A percentile compares a stretch with the other conserved stretches of the same genome.
phyloP scores from a whole-genome alignment of 345 rosid species.

The Psidium friedrichsthalianum region DNA sequence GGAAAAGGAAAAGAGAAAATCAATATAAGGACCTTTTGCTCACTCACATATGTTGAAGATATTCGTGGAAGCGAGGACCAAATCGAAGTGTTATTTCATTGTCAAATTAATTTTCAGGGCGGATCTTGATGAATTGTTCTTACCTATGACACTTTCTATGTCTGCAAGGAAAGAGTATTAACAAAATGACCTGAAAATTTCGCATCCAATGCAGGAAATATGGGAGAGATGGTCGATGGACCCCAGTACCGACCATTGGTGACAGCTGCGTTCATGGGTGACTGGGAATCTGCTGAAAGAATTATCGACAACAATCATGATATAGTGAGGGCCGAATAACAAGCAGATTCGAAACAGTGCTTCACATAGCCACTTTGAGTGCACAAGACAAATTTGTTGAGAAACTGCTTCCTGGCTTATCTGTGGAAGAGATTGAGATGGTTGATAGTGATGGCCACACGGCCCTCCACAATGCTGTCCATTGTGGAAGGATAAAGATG shows the following conservation, averaged over 20 bases:
- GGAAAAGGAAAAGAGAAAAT: background rate
- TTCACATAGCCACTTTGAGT: too few species aligned
- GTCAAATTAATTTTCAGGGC: background rate
- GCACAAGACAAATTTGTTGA: too few species aligned
- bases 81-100: background rate
- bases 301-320: too few species aligned
- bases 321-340: too few species aligned
- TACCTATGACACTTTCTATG: background rate
- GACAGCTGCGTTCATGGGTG: background rate
- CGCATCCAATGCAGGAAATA: fast-evolving
- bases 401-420: too few species aligned
- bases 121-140: background rate
- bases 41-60: background rate
- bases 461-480: too few species aligned
- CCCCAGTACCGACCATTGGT: background rate
- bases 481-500: too few species aligned
- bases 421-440: too few species aligned
- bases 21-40: background rate
- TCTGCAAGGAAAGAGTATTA: background rate
- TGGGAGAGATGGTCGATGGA: fast-evolving
- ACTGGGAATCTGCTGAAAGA: background rate
- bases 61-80: fast-evolving
- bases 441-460: too few species aligned
- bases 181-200: background rate
- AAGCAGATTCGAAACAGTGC: too few species aligned